Evolutionary conservation across 176 grass and related monocot genomes (phyloP), one percentile per base, ranked within the genome.

Genomic region (Oryza longistaminata): DNA sequence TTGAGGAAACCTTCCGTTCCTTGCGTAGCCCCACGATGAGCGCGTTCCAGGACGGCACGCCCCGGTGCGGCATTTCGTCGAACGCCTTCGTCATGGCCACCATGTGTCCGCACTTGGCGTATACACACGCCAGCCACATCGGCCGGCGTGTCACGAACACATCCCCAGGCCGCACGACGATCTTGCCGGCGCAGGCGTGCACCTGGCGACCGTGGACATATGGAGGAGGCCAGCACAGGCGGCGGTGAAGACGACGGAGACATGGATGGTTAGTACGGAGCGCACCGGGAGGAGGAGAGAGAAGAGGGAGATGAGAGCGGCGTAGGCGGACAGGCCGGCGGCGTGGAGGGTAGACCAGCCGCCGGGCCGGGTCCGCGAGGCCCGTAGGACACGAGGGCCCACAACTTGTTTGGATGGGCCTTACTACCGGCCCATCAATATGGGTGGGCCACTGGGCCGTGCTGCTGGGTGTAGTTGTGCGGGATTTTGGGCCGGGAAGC

Each of bases 131-230:
- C 85, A 1, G 81, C 73, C 64, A 90, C 0, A 1, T 85, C 88
- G 25, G 78, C 88, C 88, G 25, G 78, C 88, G 67, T 45, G 68
- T 27, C 27, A 93, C 88, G 85, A 88, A 93, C 50, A 77, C 82
- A 3, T 73, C 87, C 25, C 73, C 27, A 0, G 24, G 78, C 40
- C 44, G 82, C 25, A 80, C 91, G 79, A 80, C 91, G 79, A 26
- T 64, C 82, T 82, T 87, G 61, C 29, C 25, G 2, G 74, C 82
- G 82, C 86, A 87, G 16, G 78, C 85, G 78, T 90, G 91, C 50
- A 72, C 64, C 82, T 93, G 91, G 60, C 39, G 61, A 25, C 75
- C 68, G 46, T 71, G 39, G 7, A 40, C 7, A 8, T 7, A 7
- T 0, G 39, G 39, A 7, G 39, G 39, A 40, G 39, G 4, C 39